phyloP scores from a whole-genome alignment of 257 asterid genomes.

The Penstemon davidsonii region DNA sequence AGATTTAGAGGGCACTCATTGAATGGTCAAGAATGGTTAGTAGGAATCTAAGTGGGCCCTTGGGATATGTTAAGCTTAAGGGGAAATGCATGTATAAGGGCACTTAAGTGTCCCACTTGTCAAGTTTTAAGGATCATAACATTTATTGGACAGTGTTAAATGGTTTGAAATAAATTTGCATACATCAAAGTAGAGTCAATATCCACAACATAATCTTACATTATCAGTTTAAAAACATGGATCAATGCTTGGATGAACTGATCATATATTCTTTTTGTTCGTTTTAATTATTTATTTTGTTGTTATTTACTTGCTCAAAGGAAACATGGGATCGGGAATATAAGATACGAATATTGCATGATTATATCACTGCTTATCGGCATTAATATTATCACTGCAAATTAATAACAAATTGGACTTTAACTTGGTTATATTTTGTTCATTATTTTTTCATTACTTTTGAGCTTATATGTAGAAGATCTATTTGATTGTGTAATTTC shows the following conservation, averaged over 20 bases:
- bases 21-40: conserved; percentile 32
- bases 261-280: conserved; percentile 25
- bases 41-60: conserved; percentile 34
- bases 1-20: conserved; percentile 25
- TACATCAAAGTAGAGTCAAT: conserved; percentile 33
- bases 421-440: background rate
- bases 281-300: conserved; percentile 16
- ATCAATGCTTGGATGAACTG: background rate
- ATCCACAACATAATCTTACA: conserved; percentile 33
- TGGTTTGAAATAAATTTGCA: conserved; percentile 30
- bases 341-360: background rate
- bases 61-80: conserved; percentile 18
- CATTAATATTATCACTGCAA: background rate
- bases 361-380: background rate
- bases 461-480: no score
- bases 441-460: background rate
- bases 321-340: conserved; percentile 21
- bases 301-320: conserved; percentile 11
- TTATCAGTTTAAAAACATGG: conserved; percentile 9
- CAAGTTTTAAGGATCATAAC: conserved; percentile 36
- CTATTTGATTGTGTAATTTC: no score
- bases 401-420: background rate
- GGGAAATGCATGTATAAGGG: conserved; percentile 35
- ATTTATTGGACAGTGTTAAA: conserved; percentile 36
- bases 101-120: conserved; percentile 39